These are phyloP conservation scores for Cryptococcus deneoformans DNA, from an alignment of 1,284 basidiomycete species.

Conservation along the genomic window DNA sequence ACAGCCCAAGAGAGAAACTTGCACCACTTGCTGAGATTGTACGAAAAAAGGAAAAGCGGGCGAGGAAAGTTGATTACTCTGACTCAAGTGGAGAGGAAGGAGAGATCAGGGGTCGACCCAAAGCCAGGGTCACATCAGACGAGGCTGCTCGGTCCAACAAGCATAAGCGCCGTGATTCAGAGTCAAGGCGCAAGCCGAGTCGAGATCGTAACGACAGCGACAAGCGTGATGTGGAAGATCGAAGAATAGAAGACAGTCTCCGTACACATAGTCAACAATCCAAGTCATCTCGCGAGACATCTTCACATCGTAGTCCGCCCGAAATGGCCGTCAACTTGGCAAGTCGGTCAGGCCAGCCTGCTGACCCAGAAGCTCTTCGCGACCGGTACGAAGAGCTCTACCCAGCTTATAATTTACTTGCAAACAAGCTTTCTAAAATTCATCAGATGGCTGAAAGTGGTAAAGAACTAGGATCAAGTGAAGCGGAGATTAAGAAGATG, in stretches of 20 bases:
- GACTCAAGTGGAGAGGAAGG: constrained; percentile 12
- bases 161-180: no score
- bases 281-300: not conserved
- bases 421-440: constrained; percentile 21
- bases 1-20: not conserved
- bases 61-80: not conserved
- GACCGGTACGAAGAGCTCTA: constrained; percentile 42
- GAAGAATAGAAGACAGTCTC: not conserved
- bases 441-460: constrained; percentile 26
- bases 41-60: not conserved
- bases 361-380: constrained; percentile 25
- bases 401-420: constrained; percentile 34
- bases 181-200: no score
- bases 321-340: not conserved
- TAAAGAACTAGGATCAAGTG: constrained; percentile 7
- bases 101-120: constrained; percentile 12
- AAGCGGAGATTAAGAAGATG: constrained; percentile 27
- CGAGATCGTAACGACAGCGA: no score
- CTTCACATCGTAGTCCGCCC: not conserved
- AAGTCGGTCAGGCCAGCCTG: not conserved
- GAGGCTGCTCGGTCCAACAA: no score
- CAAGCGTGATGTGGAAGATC: no score
- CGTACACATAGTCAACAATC: not conserved
- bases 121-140: not conserved
- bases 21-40: not conserved